Evolutionary conservation across 306 rosid genomes (phyloP), one percentile per base, ranked within the genome.

Genomic region (Trifolium repens): DNA sequence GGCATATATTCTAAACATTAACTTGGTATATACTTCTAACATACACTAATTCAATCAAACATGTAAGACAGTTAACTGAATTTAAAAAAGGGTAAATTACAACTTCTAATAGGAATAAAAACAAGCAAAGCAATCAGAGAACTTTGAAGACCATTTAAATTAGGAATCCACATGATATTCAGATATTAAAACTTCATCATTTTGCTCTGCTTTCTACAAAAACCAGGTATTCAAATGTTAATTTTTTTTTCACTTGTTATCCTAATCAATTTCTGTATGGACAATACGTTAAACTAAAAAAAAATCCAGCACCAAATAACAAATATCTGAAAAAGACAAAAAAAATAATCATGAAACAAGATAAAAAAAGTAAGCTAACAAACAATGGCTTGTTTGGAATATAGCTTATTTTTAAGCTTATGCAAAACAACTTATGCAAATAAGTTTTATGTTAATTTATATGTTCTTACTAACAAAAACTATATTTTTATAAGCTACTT

Each of bases 81-180:
- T 43, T 9, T 34, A 19, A 66, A 26, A n/a, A 57, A 11, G 37
- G 42, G 26, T 3, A 32, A 34, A 58, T 8, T 9, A 40, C 34
- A 71, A 11, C 15, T 24, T 8, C 6, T 7, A 35, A 55, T 9
- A 17, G 19, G 19, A 17, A 17, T 17, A 17, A 17, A 16, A n/a
- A 63, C 1, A 24, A 54, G 71, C 82, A 53, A 44, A 73, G 82
- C 78, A 84, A 80, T 84, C 84, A 84, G 82, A 84, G 85, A 77
- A 84, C 87, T 73, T 80, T 84, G 85, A 84, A 84, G 83, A 69
- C 87, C 37, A 44, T 30, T 44, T 27, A 59, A 44, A 67, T 49
- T 7, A 15, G 10, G 46, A 12, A 9, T 84, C 87, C 7, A 80
- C 85, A 80, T 69, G 1, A 30, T 0, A 63, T 84, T 84, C 85